Percentiles rank a stretch among this genome's conserved stretches.
phyloP scores from a whole-genome alignment of 1,284 basidiomycete genomes.

The Microbotryomycetes sp. region DNA sequence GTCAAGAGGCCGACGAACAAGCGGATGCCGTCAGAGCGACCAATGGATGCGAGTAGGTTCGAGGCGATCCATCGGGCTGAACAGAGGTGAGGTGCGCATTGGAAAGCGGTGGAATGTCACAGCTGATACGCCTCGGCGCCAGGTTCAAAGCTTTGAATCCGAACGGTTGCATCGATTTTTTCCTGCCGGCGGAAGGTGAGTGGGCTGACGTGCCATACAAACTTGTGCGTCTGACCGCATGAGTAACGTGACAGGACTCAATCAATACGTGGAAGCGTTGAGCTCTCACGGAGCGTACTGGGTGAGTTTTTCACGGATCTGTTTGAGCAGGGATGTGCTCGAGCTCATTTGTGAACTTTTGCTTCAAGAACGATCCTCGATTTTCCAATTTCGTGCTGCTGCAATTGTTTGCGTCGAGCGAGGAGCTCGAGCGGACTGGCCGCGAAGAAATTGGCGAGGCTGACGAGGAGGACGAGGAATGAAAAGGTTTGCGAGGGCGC shows the following conservation, averaged over 20 bases:
- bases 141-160: constrained; percentile 24
- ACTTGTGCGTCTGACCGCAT: not conserved
- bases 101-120: not conserved
- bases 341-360: not conserved
- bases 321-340: no score
- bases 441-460: constrained; percentile 20
- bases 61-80: constrained; percentile 24
- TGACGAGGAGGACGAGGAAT: not conserved
- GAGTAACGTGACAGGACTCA: not conserved
- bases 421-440: constrained; percentile 18
- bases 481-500: not conserved
- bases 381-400: constrained; percentile 21
- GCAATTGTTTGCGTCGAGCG: constrained; percentile 18
- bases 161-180: constrained; percentile 14
- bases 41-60: constrained; percentile 10
- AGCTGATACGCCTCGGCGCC: not conserved
- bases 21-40: constrained; percentile 24
- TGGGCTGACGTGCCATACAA: no score
- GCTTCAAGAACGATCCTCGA: constrained; percentile 7
- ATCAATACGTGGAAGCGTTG: constrained; percentile 21
- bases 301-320: not conserved
- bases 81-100: constrained; percentile 6
- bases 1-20: constrained; percentile 8
- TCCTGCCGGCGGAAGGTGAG: constrained; percentile 21
- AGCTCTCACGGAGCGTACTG: constrained; percentile 18